A percentile compares a stretch with the other conserved stretches of the same genome.
Evolutionary conservation across 75 land plant genomes (phyloP).

Genomic region (Cunninghamia lanceolata): DNA sequence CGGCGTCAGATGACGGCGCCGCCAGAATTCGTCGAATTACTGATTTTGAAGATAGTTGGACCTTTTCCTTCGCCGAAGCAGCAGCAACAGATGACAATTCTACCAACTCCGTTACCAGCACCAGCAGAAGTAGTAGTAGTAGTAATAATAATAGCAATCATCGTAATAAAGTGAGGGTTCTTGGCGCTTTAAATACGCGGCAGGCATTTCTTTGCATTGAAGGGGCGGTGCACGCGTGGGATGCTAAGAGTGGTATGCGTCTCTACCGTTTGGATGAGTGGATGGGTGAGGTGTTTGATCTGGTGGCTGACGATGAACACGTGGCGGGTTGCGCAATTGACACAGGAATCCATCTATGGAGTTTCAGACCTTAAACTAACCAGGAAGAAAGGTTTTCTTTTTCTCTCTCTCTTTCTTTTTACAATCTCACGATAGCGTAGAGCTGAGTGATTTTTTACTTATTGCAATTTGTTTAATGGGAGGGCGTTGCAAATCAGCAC

Average conservation of each 20-base stretch:
- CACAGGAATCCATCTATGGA: no score
- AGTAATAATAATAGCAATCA: neutral
- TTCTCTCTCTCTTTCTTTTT: no score
- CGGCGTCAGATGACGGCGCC: neutral
- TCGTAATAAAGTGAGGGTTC: neutral
- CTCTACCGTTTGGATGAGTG: neutral
- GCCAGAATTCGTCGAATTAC: conserved; percentile 1
- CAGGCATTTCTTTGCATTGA: conserved; percentile 16
- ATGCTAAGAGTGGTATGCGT: neutral
- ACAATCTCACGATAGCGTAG: no score
- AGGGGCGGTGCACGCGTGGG: conserved; percentile 15
- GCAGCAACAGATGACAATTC: neutral
- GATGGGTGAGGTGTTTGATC: neutral
- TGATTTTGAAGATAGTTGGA: neutral
- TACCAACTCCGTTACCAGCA: no score
- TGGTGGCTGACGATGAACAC: conserved; percentile 2
- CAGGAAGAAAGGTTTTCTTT: no score
- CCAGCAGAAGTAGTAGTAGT: neutral
- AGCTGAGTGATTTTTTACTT: no score
- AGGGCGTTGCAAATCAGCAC: no score
- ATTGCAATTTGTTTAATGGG: no score
- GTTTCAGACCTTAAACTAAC: no score
- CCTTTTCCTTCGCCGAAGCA: neutral
- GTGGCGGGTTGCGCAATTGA: neutral
- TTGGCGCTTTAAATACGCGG: conserved; percentile 10